These are phyloP conservation scores for Phyllosticta capitalensis DNA, from an alignment of 2,329 filamentous ascomycete genomes.

Conservation along the genomic window DNA sequence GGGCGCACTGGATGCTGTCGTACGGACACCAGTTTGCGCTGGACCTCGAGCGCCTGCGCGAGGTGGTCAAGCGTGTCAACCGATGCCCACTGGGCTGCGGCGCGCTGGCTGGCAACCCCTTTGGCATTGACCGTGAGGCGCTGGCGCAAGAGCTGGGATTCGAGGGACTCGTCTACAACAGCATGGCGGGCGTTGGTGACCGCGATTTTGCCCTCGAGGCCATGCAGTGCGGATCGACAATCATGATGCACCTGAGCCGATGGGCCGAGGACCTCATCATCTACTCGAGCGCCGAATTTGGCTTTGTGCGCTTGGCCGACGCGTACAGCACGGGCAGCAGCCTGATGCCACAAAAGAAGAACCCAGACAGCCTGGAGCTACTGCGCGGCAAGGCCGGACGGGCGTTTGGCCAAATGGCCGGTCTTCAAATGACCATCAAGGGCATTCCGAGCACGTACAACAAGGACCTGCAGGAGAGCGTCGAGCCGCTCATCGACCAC, in stretches of 20 bases:
- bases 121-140: conserved; percentile 67
- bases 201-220: conserved; percentile 76
- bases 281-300: conserved; percentile 67
- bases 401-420: conserved; percentile 72
- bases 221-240: conserved; percentile 67
- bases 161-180: conserved; percentile 64
- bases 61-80: conserved; percentile 68
- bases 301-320: conserved; percentile 66
- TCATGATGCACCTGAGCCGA: conserved; percentile 71
- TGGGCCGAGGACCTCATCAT: conserved; percentile 84
- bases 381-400: conserved; percentile 69
- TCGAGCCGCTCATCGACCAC: conserved; percentile 76
- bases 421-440: conserved; percentile 66
- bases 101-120: conserved; percentile 72
- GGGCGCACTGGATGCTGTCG: conserved; percentile 72
- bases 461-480: conserved; percentile 84
- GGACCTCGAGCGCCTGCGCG: conserved; percentile 68
- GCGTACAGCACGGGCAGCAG: conserved; percentile 70
- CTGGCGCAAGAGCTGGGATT: conserved; percentile 78
- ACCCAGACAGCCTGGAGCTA: conserved; percentile 63
- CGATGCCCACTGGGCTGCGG: conserved; percentile 61
- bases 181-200: conserved; percentile 65
- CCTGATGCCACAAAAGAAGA: conserved; percentile 81
- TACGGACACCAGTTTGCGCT: conserved; percentile 61
- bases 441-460: conserved; percentile 77